Base-by-base conservation (phyloP, 208 protist species). In the Leishmania guyanensis region DNA sequence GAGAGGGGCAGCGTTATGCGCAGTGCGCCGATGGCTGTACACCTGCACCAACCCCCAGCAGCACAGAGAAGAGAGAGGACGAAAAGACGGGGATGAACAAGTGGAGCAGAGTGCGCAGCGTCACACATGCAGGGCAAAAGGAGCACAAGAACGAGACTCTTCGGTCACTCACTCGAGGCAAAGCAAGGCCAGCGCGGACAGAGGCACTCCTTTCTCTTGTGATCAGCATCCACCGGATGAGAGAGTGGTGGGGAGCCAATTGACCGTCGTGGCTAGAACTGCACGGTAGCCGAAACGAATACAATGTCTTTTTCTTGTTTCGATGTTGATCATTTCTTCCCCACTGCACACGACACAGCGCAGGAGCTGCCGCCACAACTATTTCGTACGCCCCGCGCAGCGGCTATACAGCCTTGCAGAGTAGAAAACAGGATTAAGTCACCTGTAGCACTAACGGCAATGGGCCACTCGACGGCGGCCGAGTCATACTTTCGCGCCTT, bases 401-500 rank as follows among this genome's bases (percentile, higher is more conserved):
- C 26, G 22, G 39, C 36, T 26, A 3, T 10, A 33, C 16, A 16
- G 68, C 68, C 43, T 1, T 72, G 68, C 68, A 20, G 22, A 51
- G 17, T 33, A 33, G 1, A 3, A n/a, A 50, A 2, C 9, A n/a
- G 68, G 43, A 48, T 50, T 20, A 48, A n/a, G 68, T 53, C 14
- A 17, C 39, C 43, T n/a, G 39, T 53, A n/a, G 9, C 39, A 53
- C 43, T 16, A 43, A 48, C 5, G 17, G 5, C 36, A 20, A 22
- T 72, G 36, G n/a, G 17, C 68, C 68, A 20, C 46, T 53, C 43
- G 26, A 51, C 43, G 6, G 22, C 43, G 39, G 43, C 43, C 43
- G 26, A 53, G 3, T 70, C 33, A 81, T 53, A 78, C 8, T 26
- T 77, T 16, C 43, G 75, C 78, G 17, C 79, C 84, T 8, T 76